Base-by-base conservation (phyloP, 1,284 basidiomycete species). In the Malassezia brasiliensis region DNA sequence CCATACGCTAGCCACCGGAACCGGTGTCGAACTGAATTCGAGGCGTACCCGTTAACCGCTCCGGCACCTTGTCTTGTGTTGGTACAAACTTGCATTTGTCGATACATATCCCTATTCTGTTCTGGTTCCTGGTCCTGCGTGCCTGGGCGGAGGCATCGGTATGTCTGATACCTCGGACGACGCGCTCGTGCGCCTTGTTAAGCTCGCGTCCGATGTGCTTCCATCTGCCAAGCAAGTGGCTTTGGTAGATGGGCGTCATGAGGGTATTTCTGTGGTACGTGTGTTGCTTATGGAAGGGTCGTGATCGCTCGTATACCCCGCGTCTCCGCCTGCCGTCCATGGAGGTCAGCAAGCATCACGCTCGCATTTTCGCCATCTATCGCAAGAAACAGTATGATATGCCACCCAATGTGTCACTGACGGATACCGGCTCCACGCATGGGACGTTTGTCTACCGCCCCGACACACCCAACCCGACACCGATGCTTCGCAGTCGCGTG, bases 281-380 rank as follows among this genome's bases (percentile, higher is more conserved):
- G 25, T 40, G n/a, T 15, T n/a, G 14, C 17, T 19, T 5, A 35
- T 22, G 2, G 11, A 15, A 55, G 52, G 62, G 62, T 12, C 60
- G 62, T 6, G 63, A 65, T 38, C 51, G 55, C 14, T 38, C 53
- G 15, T 65, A 47, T 38, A 59, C 61, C 8, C 46, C 59, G n/a
- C 51, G 63, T 7, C 46, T 65, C 19, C 56, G 63, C 3, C 47
- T 62, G 37, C 58, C 63, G 6, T 50, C 52, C 3, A 65, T 65
- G 63, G 58, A 60, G 17, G 50, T 65, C 0, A 57, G 53, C 50
- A 65, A 65, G 52, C 63, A 65, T 34, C 63, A 65, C 22, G 58
- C 60, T n/a, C 53, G 46, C 47, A 45, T 65, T 5, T 65, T 61
- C 34, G 36, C 28, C 22, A 42, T 31, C 20, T n/a, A 19, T 15